Base-by-base conservation (phyloP, 495 filamentous ascomycete species). In the Neurospora sp. region DNA sequence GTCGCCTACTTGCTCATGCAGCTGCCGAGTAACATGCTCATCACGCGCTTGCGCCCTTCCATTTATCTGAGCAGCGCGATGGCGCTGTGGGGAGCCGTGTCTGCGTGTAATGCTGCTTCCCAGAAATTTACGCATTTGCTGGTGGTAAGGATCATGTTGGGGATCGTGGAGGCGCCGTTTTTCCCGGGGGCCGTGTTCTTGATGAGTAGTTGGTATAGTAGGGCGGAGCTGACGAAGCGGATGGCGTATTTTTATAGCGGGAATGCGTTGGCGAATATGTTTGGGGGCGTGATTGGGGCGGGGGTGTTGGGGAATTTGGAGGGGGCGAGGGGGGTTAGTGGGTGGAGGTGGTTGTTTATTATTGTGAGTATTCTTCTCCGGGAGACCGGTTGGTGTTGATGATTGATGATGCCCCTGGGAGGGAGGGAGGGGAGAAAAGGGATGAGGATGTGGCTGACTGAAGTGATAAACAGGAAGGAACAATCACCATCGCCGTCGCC, bases 41-140 rank as follows among this genome's bases (percentile, higher is more conserved):
- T 89, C n/a, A 88, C 76, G 3, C 76, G 80, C 8, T 27, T 80
- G 12, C 73, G 81, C 31, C 89, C 88, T 6, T 85, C 83, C 3
- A 59, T 86, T 6, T 90, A 89, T 71, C 84, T 92, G 7, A 85
- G 86, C 31, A 35, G 31, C 31, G 31, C 86, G 18, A 91, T 90
- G 87, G 77, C 86, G 3, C 74, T 88, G 1, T 92, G 90, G 90
- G 89, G 88, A 18, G 78, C 85, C 8, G 88, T 91, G 37, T 89
- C 87, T 1, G 84, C 86, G 0, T 82, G 83, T 46, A 89, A 88
- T 40, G 88, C 87, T 9, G 86, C 82, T 20, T 83, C 84, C 1
- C 78, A 83, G 5, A 90, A 81, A 69, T 91, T 85, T 73, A 79
- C 81, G 20, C 86, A 88, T 11, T 81, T 91, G 37, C 78, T 91